Evolutionary conservation across 371 early-diverging fungal genomes (phyloP), one percentile per base, ranked within the genome.

Genomic region (Actinomortierella ambigua): DNA sequence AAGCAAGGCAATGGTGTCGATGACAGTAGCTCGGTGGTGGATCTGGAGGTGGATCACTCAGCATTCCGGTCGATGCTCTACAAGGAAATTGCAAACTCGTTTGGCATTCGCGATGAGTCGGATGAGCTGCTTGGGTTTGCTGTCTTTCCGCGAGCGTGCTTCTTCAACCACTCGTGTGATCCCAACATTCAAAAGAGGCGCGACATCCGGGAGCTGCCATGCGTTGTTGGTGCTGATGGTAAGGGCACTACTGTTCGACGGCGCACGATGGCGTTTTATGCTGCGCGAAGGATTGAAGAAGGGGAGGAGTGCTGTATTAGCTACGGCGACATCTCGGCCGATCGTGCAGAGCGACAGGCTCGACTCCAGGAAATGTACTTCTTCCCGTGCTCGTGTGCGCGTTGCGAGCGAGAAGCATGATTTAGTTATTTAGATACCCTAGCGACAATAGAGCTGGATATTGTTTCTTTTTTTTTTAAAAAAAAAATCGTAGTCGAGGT

Each of bases 141-240:
- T 0, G 78, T 92, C 20, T 91, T 88, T 63, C 85, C 93, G 0
- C 78, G 77, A 0, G 91, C 90, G 2, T 87, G 89, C 6, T 91
- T 86, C 59, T 94, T 92, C 69, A 93, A 94, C 64, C 93, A 93
- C 66, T 82, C 91, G 0, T 94, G 94, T 58, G 78, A 79, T 15
- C 90, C 92, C 2, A 91, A 90, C 50, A 76, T 91, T 17, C 76
- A 60, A 57, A 92, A 85, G 69, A 18, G 22, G 22, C 53, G 50
- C 23, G 15, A 6, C 13, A 4, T 34, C 34, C 34, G 4, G 7
- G 34, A 34, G 11, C 34, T 34, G 34, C 34, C 34, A 11, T 34
- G 34, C 11, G 34, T 34, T 34, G n/a, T n/a, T n/a, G n/a, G n/a
- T n/a, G n/a, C n/a, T n/a, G n/a, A n/a, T n/a, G 11, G 34, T 11